Base-by-base conservation (phyloP, 306 rosid genomes). In the Spatholobus suberectus region DNA sequence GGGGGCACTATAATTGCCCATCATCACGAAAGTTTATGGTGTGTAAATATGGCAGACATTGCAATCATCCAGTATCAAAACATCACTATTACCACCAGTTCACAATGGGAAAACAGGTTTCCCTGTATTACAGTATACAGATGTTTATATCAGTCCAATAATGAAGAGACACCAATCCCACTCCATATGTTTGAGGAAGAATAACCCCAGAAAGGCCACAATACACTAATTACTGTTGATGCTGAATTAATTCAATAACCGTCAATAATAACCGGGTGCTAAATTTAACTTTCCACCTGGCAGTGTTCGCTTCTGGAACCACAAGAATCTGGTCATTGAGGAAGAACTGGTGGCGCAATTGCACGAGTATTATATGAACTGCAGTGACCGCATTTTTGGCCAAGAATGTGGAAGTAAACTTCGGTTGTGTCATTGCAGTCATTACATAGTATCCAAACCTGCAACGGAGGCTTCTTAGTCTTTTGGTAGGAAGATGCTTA, bases 401-500 rank as follows among this genome's bases (percentile, higher is more conserved):
- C 97, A 41, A 95, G 75, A 75, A 93, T 87, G 90, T 95, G 95
- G 86, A 90, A 95, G 88, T 85, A 88, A 9, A 80, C 97, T 86
- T 95, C 97, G 0, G 97, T 91, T 15, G 97, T 91, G 86, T 95
- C 97, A 62, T 95, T 95, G 88, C 98, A 93, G 86, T 95, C 97
- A 46, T 93, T 95, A 75, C 98, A 95, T 51, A 95, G 85, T 46
- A 95, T 93, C 98, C 98, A 95, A 21, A 93, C 94, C 98, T 94
- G 94, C 86, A 90, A 79, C 38, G 11, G 5, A 29, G 17, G 9
- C 23, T 77, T 75, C 15, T 65, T 65, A 65, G 71, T 10, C 26
- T 34, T 17, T 66, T 5, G 10, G 49, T 8, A 66, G 3, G 72
- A 4, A 5, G 52, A 68, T 40, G 52, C 49, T 77, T 73, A n/a